Percentiles rank a stretch among this genome's conserved stretches.
These are phyloP conservation scores for Calonectria hawksworthii DNA, from an alignment of 2,329 filamentous ascomycete genomes.

Conservation along the genomic window DNA sequence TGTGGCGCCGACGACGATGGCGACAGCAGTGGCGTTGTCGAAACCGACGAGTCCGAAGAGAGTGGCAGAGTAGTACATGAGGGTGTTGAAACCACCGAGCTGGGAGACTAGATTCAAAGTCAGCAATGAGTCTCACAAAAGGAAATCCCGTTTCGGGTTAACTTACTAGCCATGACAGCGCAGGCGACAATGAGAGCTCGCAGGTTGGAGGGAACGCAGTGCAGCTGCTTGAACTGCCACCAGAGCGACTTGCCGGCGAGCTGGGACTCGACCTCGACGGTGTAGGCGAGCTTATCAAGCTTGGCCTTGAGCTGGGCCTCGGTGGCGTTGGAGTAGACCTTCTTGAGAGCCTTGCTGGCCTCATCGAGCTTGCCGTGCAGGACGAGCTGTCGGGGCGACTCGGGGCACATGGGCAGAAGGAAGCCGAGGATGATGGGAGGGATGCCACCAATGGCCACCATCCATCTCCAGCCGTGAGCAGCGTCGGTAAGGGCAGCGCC, in stretches of 20 bases:
- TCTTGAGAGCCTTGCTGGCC: slow-evolving; percentile 52
- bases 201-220: slow-evolving; percentile 56
- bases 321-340: slow-evolving; percentile 57
- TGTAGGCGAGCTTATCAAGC: slow-evolving; percentile 52
- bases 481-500: slow-evolving; percentile 56
- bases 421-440: slow-evolving; percentile 58
- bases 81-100: slow-evolving; percentile 64
- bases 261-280: slow-evolving; percentile 53
- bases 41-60: slow-evolving; percentile 64
- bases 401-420: slow-evolving; percentile 59
- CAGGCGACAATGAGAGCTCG: slow-evolving; percentile 61
- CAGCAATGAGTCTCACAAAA: not conserved
- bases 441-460: slow-evolving; percentile 61
- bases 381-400: slow-evolving; percentile 61
- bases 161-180: slow-evolving; percentile 59
- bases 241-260: slow-evolving; percentile 54
- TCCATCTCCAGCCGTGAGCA: slow-evolving; percentile 59
- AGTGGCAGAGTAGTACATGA: slow-evolving; percentile 63
- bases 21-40: slow-evolving; percentile 60
- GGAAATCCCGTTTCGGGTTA: not conserved
- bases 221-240: slow-evolving; percentile 59
- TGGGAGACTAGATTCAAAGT: slow-evolving; percentile 51
- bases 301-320: slow-evolving; percentile 58
- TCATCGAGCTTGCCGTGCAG: slow-evolving; percentile 55
- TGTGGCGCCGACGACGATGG: slow-evolving; percentile 57